Evolutionary conservation across 768 basidiomycete species (phyloP), one percentile per base, ranked within the genome.

Genomic region (Mycena sanguinolenta): DNA sequence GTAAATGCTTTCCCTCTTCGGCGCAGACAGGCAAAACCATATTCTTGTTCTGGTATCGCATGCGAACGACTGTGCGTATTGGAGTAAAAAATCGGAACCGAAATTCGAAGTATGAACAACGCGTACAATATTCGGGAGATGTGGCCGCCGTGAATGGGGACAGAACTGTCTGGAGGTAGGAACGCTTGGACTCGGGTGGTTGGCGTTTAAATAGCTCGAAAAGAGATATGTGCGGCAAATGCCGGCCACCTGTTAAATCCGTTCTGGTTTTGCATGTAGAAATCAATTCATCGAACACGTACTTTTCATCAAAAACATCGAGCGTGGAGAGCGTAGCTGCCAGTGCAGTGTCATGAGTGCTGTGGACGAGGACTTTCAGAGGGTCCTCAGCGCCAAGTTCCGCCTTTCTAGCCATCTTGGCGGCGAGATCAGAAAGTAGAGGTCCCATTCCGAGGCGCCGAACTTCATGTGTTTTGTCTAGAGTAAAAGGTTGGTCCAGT

Each of bases 401-500:
- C 1, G 84, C 83, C 77, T 93, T 92, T 52, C 79, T 77, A 64
- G 89, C 84, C 88, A 95, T 91, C 75, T 89, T 90, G 32, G 77
- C 75, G n/a, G 86, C 80, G 46, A 95, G 77, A 57, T 93, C 92
- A 10, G 85, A 82, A 4, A 96, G 85, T 14, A 95, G 83, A 13
- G 87, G 89, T 1, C 94, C 95, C 91, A 95, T 91, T 1, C 92
- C 93, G 6, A 96, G 82, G 44, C 89, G 85, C 1, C 91, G 86
- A 63, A 93, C 91, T 82, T 94, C 93, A 74, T 91, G 90, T 0
- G 88, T 88, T 77, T 89, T 89, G 79, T 94, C 93, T 92, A 78
- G 28, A 46, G 57, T 64, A 27, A 13, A 44, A 19, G 44, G 14
- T 17, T 30, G 39, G 19, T 19, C 2, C 12, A 59, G 46, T 71